Percentiles rank a stretch among this genome's conserved stretches.
These are phyloP conservation scores for Turritis glabra DNA, from an alignment of 345 rosid species.

Conservation along the genomic window DNA sequence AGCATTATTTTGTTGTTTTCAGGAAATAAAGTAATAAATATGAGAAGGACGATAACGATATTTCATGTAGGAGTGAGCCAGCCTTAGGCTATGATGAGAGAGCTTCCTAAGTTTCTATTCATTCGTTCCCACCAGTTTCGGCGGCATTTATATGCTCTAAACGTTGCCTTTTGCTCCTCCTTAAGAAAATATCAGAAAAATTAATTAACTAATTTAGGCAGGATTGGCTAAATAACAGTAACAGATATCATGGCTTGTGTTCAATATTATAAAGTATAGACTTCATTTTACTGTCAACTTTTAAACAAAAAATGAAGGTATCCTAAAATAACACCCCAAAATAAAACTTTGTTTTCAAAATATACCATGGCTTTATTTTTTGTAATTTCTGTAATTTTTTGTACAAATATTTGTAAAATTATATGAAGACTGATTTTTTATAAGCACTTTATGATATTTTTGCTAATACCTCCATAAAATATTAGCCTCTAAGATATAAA, in stretches of 20 bases:
- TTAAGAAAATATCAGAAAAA: neutral
- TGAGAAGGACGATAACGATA: constrained; percentile 38
- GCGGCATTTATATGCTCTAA: constrained; percentile 28
- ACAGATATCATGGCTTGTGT: too few relatives aligned
- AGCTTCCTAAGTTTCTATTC: constrained; percentile 19
- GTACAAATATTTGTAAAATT: neutral
- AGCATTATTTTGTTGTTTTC: constrained; percentile 32
- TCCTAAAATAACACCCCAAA: too few relatives aligned
- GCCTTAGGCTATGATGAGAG: constrained; percentile 7
- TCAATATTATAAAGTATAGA: too few relatives aligned
- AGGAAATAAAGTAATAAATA: constrained; percentile 34
- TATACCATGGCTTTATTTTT: too few relatives aligned
- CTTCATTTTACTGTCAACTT: too few relatives aligned
- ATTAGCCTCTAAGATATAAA: neutral
- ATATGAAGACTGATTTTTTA: neutral
- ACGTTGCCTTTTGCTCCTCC: neutral
- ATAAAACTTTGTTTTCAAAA: too few relatives aligned
- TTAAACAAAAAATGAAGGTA: too few relatives aligned
- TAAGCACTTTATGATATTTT: too few relatives aligned
- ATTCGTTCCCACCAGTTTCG: constrained; percentile 34
- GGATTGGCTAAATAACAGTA: too few relatives aligned
- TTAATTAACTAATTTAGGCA: neutral
- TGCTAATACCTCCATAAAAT: neutral
- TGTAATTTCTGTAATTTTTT: neutral
- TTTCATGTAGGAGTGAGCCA: constrained; percentile 32